A percentile compares a stretch with the other conserved stretches of the same genome.
These are phyloP conservation scores for Trametes maxima DNA, from an alignment of 768 basidiomycete species.

Conservation along the genomic window DNA sequence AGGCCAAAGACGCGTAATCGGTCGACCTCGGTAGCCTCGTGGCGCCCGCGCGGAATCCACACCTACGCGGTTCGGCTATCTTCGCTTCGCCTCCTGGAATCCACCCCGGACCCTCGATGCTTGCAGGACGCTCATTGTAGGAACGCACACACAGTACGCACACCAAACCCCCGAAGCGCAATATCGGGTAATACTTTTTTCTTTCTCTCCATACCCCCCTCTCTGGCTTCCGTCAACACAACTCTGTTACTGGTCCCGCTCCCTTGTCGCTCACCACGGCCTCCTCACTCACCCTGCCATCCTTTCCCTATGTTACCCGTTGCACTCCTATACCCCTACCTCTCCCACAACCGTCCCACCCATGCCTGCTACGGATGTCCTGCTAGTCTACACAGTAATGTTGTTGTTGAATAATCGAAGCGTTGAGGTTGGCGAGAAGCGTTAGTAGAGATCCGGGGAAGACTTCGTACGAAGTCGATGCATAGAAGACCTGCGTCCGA, in stretches of 20 bases:
- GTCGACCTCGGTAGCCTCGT: constrained; percentile 34
- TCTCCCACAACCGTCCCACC: constrained; percentile 8
- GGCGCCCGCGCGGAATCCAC: constrained; percentile 26
- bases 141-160: constrained; percentile 19
- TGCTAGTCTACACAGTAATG: constrained; percentile 25
- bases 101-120: constrained; percentile 11
- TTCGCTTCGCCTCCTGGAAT: constrained; percentile 21
- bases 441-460: too few relatives aligned
- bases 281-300: background rate
- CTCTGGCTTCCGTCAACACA: constrained; percentile 13
- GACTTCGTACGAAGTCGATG: too few relatives aligned
- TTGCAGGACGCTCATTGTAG: background rate
- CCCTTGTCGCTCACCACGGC: background rate
- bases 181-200: constrained; percentile 13
- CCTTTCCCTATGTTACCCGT: constrained; percentile 22
- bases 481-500: background rate
- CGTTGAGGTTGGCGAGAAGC: constrained; percentile 11
- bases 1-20: constrained; percentile 30
- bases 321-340: constrained; percentile 25
- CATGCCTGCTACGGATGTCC: constrained; percentile 23
- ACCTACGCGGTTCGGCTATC: constrained; percentile 13
- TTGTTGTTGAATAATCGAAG: constrained; percentile 24
- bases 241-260: constrained; percentile 8
- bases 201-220: constrained; percentile 19
- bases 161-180: background rate